Evolutionary conservation across 257 asterid species (phyloP).

Genomic region (Solanum sitiens): DNA sequence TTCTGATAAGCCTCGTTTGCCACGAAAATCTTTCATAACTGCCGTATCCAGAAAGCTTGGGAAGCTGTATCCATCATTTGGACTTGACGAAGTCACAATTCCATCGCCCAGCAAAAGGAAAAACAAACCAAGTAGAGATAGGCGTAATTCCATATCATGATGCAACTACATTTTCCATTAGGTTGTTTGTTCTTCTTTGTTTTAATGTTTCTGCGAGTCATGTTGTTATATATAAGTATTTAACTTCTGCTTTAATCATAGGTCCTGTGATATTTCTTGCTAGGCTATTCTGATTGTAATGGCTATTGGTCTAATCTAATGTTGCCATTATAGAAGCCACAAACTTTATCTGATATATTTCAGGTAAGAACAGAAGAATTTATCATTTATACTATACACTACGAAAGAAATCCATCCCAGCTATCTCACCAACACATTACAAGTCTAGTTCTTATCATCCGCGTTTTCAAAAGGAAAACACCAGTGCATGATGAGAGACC

Average conservation of each 20-base stretch:
- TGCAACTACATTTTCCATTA: constrained; percentile 1
- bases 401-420: background rate
- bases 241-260: background rate
- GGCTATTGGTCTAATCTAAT: background rate
- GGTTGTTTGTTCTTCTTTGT: background rate
- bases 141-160: constrained; percentile 79
- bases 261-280: background rate
- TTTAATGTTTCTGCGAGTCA: background rate
- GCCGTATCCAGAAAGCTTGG: constrained; percentile 63
- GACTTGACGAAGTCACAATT: constrained; percentile 26
- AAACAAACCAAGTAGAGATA: constrained; percentile 38
- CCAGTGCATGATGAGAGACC: background rate
- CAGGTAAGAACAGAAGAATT: background rate
- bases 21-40: constrained; percentile 53
- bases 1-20: constrained; percentile 49
- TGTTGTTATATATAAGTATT: background rate
- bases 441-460: background rate
- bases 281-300: background rate
- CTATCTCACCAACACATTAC: background rate
- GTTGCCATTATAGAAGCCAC: background rate
- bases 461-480: background rate
- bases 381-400: background rate
- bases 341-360: background rate
- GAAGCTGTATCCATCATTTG: constrained; percentile 15
- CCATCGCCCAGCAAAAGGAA: constrained; percentile 17